Conservation (phyloP, 2,329 filamentous ascomycete species). For the Dactylellina leptospora region DNA sequence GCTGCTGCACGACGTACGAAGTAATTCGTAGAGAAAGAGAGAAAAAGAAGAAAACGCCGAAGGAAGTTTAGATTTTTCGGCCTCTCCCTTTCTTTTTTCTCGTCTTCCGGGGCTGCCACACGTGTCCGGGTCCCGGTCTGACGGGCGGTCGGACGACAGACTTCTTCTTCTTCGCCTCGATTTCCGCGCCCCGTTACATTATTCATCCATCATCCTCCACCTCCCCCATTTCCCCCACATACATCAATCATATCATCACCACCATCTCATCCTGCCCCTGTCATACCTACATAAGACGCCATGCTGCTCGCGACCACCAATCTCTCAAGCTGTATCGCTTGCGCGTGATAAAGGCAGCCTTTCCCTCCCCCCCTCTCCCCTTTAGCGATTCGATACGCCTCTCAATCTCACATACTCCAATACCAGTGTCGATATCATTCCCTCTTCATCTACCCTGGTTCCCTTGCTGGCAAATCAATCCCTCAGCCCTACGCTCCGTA, state of each 20-base stretch:
- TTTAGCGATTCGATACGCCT: not conserved
- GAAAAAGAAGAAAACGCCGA: not conserved
- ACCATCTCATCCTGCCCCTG: not conserved
- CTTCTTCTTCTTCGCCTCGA: conserved; percentile 49
- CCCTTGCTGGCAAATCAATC: not conserved
- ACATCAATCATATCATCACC: conserved; percentile 9
- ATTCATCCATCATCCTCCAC: conserved; percentile 13
- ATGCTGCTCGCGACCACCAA: conserved; percentile 41
- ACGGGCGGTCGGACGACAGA: conserved; percentile 49
- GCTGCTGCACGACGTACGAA: conserved; percentile 9
- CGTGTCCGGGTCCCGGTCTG: conserved; percentile 22
- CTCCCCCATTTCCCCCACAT: conserved; percentile 2
- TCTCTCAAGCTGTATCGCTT: conserved; percentile 6
- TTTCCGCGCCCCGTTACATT: too few relatives aligned
- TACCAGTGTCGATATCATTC: not conserved
- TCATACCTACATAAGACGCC: conserved; percentile 14
- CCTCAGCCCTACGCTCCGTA: conserved; percentile 3
- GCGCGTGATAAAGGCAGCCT: conserved; percentile 25
- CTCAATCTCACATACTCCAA: not conserved
- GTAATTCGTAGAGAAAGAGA: conserved; percentile 2
- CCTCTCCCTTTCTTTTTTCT: not conserved
- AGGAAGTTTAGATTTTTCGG: not conserved
- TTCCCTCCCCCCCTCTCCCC: not conserved
- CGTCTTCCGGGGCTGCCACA: conserved; percentile 1
- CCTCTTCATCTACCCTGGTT: not conserved